These are phyloP conservation scores for Iberis pinnata DNA, from an alignment of 345 rosid species.

Conservation along the genomic window DNA sequence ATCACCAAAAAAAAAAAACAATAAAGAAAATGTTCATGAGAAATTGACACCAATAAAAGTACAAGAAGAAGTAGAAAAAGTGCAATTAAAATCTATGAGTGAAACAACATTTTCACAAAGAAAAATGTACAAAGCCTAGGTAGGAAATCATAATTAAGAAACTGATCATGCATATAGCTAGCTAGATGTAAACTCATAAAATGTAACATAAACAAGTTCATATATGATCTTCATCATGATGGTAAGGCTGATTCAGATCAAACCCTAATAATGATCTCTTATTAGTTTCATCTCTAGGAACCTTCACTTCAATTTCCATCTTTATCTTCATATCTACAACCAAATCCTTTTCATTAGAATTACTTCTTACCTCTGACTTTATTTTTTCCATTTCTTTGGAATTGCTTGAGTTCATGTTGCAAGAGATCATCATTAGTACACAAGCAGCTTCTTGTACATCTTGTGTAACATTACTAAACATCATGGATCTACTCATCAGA, in stretches of 20 bases:
- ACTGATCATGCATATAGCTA: no score
- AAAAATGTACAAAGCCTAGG: no score
- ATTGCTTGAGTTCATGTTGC: not conserved
- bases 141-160: no score
- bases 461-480: constrained; percentile 5
- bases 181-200: no score
- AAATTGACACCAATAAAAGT: no score
- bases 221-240: constrained; percentile 2
- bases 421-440: constrained; percentile 15
- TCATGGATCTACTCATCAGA: constrained; percentile 6
- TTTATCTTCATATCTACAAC: constrained; percentile 23
- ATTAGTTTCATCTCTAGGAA: constrained; percentile 17
- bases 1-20: no score
- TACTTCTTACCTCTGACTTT: constrained; percentile 18
- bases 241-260: constrained; percentile 26
- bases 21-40: no score
- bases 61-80: no score
- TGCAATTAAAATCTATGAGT: no score
- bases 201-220: no score
- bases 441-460: constrained; percentile 25
- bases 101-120: no score
- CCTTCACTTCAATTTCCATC: constrained; percentile 6
- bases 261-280: constrained; percentile 22
- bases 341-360: not conserved
- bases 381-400: not conserved